Evolutionary conservation across 148 eudicot species (phyloP), one percentile per base, ranked within the genome.

Genomic region (Heliamphora exappendiculata): DNA sequence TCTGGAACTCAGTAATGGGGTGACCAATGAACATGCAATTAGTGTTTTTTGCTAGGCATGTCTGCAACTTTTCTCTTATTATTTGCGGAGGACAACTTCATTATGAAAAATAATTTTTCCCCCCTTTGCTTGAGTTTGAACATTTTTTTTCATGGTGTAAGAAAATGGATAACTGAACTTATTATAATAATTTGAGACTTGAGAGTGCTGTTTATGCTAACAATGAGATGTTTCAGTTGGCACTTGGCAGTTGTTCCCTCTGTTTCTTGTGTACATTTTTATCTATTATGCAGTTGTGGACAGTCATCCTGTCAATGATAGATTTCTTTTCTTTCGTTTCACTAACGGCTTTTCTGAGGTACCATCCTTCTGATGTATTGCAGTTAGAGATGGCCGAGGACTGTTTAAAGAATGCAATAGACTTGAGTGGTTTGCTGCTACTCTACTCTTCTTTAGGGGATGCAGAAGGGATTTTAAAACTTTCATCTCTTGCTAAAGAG

Each of bases 401-500:
- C 55, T 94, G 97, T 81, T 86, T 94, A 84, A 88, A 88, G 84
- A 86, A 84, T 72, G 98, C 98, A 77, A 88, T 82, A 87, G 98
- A 95, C 83, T 84, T 91, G 86, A 95, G 97, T 87, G 98, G 98
- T 58, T 85, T 95, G 82, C 83, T 95, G 89, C 83, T 95, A 62
- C 94, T 95, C 76, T 95, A 95, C 80, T 95, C 97, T 74, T 92
- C 98, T 74, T 86, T 95, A 78, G 98, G 98, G 79, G 93, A 95
- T 86, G 97, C 97, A 42, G 93, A 92, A 77, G 98, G 95, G 75
- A 85, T 95, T 45, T 82, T 89, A 47, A 80, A 78, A 72, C 97
- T 94, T 78, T 93, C 94, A 55, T 84, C 86, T 74, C 82, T 87
- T 76, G 93, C 98, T 74, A 88, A 87, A 86, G 92, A 89, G 84